A percentile compares a stretch with the other conserved stretches of the same genome.
Evolutionary conservation across 345 rosid species (phyloP).

Genomic region (Carallia brachiata): DNA sequence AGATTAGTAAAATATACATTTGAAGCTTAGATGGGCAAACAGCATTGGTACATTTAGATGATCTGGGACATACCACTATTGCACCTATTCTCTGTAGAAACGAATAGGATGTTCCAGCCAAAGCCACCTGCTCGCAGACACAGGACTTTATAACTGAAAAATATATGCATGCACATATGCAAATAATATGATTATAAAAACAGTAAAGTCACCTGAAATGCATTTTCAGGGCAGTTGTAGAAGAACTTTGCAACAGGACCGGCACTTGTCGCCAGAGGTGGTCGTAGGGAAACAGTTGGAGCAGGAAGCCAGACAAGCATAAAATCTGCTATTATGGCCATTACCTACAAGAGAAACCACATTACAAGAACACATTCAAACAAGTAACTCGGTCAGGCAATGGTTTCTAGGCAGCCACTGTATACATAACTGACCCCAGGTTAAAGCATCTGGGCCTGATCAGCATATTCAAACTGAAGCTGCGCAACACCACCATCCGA

Average conservation of each 20-base stretch:
- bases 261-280: slow-evolving; percentile 63
- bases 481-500: too few relatives aligned
- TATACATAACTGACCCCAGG: too few relatives aligned
- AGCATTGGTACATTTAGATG: not conserved
- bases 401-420: too few relatives aligned
- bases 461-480: too few relatives aligned
- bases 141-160: slow-evolving; percentile 8
- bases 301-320: slow-evolving; percentile 98
- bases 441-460: too few relatives aligned
- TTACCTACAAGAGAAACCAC: slow-evolving; percentile 46
- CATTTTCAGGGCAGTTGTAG: slow-evolving; percentile 92
- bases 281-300: slow-evolving; percentile 82
- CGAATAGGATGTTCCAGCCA: slow-evolving; percentile 82
- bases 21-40: not conserved
- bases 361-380: not conserved
- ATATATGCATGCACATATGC: not conserved
- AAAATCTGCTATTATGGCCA: slow-evolving; percentile 97
- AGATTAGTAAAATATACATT: slow-evolving; percentile 14
- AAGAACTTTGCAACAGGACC: slow-evolving; percentile 80
- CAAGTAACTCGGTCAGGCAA: too few relatives aligned
- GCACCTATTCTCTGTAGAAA: slow-evolving; percentile 83
- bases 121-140: slow-evolving; percentile 61
- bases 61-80: slow-evolving; percentile 48
- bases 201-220: slow-evolving; percentile 68
- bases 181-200: too few relatives aligned